phyloP scores from a whole-genome alignment of 768 basidiomycete genomes.

The Tephrocybe sp. region DNA sequence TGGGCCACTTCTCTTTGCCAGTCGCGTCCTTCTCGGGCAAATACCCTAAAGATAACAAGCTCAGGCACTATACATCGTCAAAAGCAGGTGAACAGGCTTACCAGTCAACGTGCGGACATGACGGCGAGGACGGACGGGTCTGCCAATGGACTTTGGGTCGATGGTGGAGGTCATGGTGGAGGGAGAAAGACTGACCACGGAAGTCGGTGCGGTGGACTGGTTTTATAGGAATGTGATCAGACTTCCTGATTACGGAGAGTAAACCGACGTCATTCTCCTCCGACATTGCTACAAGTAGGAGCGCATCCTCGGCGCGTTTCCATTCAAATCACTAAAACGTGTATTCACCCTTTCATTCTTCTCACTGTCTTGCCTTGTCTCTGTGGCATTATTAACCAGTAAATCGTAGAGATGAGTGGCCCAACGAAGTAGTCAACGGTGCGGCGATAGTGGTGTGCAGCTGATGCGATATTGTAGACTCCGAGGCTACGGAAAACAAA shows the following conservation, averaged over 20 bases:
- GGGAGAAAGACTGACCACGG: slow-evolving; percentile 8
- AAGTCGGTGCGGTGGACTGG: slow-evolving; percentile 1
- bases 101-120: slow-evolving; percentile 72
- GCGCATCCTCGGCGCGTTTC: too few species aligned
- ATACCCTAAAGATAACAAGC: slow-evolving; percentile 50
- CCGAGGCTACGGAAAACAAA: too few species aligned
- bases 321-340: too few species aligned
- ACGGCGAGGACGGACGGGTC: slow-evolving; percentile 51
- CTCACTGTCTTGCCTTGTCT: too few species aligned
- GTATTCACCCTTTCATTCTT: too few species aligned
- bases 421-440: too few species aligned
- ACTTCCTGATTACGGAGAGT: background rate
- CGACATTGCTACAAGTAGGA: too few species aligned
- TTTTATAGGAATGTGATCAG: slow-evolving; percentile 15
- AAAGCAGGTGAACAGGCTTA: slow-evolving; percentile 20
- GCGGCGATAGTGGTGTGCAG: too few species aligned
- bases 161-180: slow-evolving; percentile 60
- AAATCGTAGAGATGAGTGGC: too few species aligned
- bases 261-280: too few species aligned
- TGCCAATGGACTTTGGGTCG: slow-evolving; percentile 66
- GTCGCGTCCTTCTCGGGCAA: slow-evolving; percentile 71
- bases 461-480: too few species aligned
- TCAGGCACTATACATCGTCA: slow-evolving; percentile 1
- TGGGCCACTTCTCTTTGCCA: slow-evolving; percentile 85
- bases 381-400: too few species aligned